Percentiles rank a stretch among this genome's conserved stretches.
These are phyloP conservation scores for Phlebopus sp. DNA, from an alignment of 1,284 basidiomycete genomes.

Conservation along the genomic window DNA sequence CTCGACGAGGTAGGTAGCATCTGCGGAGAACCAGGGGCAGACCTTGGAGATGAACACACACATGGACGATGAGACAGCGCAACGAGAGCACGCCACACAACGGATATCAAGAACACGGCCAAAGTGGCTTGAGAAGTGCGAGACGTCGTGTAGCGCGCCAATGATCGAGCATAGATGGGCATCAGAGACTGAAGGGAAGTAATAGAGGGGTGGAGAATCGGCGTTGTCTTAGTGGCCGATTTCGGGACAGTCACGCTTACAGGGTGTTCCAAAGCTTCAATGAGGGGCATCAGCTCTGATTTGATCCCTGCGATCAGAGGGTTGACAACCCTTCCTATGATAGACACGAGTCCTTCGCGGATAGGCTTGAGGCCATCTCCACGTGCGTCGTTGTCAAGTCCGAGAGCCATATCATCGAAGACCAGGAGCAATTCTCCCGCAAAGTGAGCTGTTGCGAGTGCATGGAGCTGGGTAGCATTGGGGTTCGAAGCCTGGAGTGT, in stretches of 20 bases:
- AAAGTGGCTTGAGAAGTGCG: slow-evolving; percentile 54
- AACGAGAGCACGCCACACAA: slow-evolving; percentile 70
- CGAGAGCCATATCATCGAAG: slow-evolving; percentile 63
- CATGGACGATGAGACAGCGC: slow-evolving; percentile 61
- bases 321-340: slow-evolving; percentile 62
- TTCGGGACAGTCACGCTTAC: slow-evolving; percentile 35
- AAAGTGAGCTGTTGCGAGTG: slow-evolving; percentile 61
- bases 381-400: slow-evolving; percentile 55
- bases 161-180: slow-evolving; percentile 57
- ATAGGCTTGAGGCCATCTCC: slow-evolving; percentile 64
- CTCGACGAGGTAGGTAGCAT: slow-evolving; percentile 36
- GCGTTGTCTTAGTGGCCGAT: slow-evolving; percentile 35
- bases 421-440: slow-evolving; percentile 68
- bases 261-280: slow-evolving; percentile 58
- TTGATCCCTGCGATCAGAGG: slow-evolving; percentile 63
- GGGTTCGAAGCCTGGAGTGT: slow-evolving; percentile 49
- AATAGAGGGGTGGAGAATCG: slow-evolving; percentile 57
- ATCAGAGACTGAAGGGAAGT: slow-evolving; percentile 51
- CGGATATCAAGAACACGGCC: slow-evolving; percentile 66
- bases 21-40: slow-evolving; percentile 36
- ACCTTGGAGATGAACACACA: slow-evolving; percentile 39
- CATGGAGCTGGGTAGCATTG: slow-evolving; percentile 70
- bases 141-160: slow-evolving; percentile 55
- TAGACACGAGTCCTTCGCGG: slow-evolving; percentile 63
- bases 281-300: slow-evolving; percentile 54